Evolutionary conservation across 176 grass and related monocot genomes (phyloP).

Genomic region (Alloteropsis semialata): DNA sequence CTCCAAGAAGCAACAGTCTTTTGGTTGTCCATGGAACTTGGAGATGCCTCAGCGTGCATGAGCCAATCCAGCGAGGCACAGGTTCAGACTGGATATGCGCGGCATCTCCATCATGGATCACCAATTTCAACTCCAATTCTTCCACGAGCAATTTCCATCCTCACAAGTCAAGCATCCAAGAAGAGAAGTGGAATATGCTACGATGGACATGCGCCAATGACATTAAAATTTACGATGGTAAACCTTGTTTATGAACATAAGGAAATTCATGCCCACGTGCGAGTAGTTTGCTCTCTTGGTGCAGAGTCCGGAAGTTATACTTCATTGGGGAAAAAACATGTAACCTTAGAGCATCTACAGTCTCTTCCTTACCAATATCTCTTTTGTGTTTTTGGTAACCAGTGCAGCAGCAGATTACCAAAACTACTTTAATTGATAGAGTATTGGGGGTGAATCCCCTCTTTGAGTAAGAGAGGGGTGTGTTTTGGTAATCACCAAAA

Average conservation of each 20-base stretch:
- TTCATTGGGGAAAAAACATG: background rate
- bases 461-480: too few relatives aligned
- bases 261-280: background rate
- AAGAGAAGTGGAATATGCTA: background rate
- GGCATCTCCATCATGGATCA: background rate
- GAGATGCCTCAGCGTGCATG: background rate
- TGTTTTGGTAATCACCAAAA: too few relatives aligned
- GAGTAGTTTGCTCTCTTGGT: background rate
- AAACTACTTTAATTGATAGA: too few relatives aligned
- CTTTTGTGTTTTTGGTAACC: too few relatives aligned
- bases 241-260: background rate
- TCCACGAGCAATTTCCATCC: background rate
- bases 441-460: too few relatives aligned
- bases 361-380: too few relatives aligned
- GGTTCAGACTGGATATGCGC: background rate
- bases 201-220: background rate
- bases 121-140: background rate
- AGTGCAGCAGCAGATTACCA: too few relatives aligned
- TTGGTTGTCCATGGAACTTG: background rate
- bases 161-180: background rate
- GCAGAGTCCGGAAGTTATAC: background rate
- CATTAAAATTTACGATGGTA: background rate
- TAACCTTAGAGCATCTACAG: too few relatives aligned
- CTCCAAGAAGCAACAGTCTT: constrained; percentile 16
- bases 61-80: background rate